phyloP scores from a whole-genome alignment of 345 rosid species.

The Leavenworthia alabamica region DNA sequence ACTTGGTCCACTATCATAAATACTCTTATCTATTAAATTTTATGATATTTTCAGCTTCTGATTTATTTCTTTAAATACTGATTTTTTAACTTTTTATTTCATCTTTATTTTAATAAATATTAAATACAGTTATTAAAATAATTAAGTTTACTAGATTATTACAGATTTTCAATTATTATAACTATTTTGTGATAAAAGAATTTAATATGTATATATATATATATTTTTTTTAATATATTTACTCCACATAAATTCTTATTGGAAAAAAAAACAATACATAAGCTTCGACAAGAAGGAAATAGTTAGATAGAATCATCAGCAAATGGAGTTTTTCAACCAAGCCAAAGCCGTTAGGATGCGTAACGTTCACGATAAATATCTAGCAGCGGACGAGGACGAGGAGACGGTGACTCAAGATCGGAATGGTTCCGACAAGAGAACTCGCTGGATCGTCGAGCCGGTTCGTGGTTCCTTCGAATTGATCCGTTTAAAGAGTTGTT shows the following conservation, averaged over 20 bases:
- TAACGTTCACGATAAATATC: conserved; percentile 67
- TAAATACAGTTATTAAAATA: too few species aligned
- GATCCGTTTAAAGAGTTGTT: conserved; percentile 56
- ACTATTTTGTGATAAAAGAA: too few species aligned
- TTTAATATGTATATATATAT: too few species aligned
- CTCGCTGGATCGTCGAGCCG: conserved; percentile 62
- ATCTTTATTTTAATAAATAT: too few species aligned
- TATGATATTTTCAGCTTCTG: too few species aligned
- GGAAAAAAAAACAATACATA: not conserved
- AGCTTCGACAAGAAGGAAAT: not conserved
- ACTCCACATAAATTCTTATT: not conserved
- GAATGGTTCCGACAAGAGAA: conserved; percentile 54
- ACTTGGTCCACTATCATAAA: conserved; percentile 8
- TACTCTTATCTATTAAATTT: too few species aligned
- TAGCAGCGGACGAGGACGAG: conserved; percentile 65
- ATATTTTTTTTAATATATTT: too few species aligned
- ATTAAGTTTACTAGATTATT: too few species aligned
- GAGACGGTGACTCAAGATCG: conserved; percentile 64
- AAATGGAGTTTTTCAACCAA: conserved; percentile 70
- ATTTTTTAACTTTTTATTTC: too few species aligned
- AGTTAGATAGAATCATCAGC: not conserved
- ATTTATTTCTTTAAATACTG: too few species aligned
- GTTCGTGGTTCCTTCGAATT: conserved; percentile 44
- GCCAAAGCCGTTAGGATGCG: conserved; percentile 72
- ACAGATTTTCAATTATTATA: too few species aligned